Conservation (phyloP, 2,329 filamentous ascomycete species). For the Nemania sp. region DNA sequence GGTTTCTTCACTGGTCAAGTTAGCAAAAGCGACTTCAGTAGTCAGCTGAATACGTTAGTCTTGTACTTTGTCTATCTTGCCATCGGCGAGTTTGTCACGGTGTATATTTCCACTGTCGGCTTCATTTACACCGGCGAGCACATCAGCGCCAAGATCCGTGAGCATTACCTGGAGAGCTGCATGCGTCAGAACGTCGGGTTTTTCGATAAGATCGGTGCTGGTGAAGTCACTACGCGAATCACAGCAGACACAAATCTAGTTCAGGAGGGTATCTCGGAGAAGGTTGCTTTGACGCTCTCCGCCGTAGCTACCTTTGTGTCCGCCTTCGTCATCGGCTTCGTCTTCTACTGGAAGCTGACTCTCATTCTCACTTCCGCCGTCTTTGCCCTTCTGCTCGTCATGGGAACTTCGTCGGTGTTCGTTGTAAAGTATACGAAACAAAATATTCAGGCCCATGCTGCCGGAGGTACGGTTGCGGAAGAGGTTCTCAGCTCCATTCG, state of each 20-base stretch:
- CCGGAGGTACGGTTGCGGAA: conserved; percentile 86
- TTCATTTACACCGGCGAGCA: conserved; percentile 90
- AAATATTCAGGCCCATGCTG: conserved; percentile 77
- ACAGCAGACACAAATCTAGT: conserved; percentile 93
- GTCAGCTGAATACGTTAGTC: conserved; percentile 65
- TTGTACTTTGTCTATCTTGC: conserved; percentile 87
- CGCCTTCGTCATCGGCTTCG: conserved; percentile 87
- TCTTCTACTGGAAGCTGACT: conserved; percentile 92
- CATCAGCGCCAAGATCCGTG: conserved; percentile 76
- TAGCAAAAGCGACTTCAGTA: conserved; percentile 59
- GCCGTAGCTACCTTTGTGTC: conserved; percentile 83
- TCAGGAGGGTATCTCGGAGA: conserved; percentile 92
- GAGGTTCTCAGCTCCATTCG: conserved; percentile 94
- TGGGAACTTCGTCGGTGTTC: conserved; percentile 73
- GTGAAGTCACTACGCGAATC: conserved; percentile 92
- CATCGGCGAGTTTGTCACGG: conserved; percentile 76
- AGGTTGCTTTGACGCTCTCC: conserved; percentile 76
- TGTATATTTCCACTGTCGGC: conserved; percentile 80
- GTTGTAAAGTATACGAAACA: conserved; percentile 82
- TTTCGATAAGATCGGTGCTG: conserved; percentile 90
- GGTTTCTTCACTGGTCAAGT: conserved; percentile 58
- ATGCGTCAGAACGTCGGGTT: conserved; percentile 88
- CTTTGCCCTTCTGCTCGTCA: conserved; percentile 75
- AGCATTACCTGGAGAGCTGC: conserved; percentile 82
- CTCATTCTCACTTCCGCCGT: conserved; percentile 84